Base-by-base conservation (phyloP, 2,329 filamentous ascomycete species). In the Cladosporium sp. region DNA sequence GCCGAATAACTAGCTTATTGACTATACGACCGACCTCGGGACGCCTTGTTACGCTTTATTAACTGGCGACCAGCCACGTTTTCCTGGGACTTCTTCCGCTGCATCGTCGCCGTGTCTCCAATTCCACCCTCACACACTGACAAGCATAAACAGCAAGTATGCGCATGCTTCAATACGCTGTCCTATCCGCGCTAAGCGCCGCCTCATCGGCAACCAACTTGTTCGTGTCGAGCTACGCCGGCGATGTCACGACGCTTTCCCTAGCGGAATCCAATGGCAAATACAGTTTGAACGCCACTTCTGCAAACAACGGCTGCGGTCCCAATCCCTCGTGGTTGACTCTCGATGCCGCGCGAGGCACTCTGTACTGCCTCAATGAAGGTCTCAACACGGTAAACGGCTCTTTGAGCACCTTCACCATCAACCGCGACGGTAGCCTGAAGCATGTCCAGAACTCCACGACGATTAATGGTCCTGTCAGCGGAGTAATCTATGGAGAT, bases 351-450 rank as follows among this genome's bases (percentile, higher is more conserved):
- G 66, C 73, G 47, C 76, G 78, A 61, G 74, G 75, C 20, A 70
- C 78, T 12, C 73, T 88, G 11, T 85, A 83, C 73, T 88, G 85
- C 71, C 65, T 83, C 45, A 80, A 88, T 64, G 86, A 88, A 74
- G 82, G 79, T 20, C 72, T 80, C 45, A 69, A 69, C 20, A 68
- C 67, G 4, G 67, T 73, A n/a, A 77, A 82, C 61, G 83, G 82
- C 52, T 76, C 78, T 1, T 70, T 88, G 59, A 69, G 63, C 50
- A 68, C 70, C n/a, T 76, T 74, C 59, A 65, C 66, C 9, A 73
- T 74, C 57, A 70, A 66, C 51, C 54, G 64, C 11, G 70, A 77
- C 62, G 78, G 78, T 25, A 71, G 63, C 8, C 61, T 81, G 6
- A 72, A 68, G 9, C 61, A 67, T 38, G 63, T 73, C 30, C 68